Evolutionary conservation across 176 grass and related monocot genomes (phyloP).

Genomic region (Sorghum bicolor): Sorghum_bicolor_NCBIv3 NC_012878.2:58050001-58050500

Average conservation of each 20-base stretch:
- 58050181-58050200: too few species aligned
- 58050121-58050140: neutral
- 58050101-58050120: neutral
- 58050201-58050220: too few species aligned
- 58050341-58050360: too few species aligned
- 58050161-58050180: neutral
- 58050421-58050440: neutral
- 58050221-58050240: neutral
- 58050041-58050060: neutral
- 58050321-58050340: too few species aligned
- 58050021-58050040: neutral
- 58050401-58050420: too few species aligned
- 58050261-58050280: neutral
- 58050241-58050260: neutral
- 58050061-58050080: too few species aligned
- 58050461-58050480: constrained; percentile 11
- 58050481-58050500: too few species aligned
- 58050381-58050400: too few species aligned
- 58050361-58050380: too few species aligned
- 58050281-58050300: neutral
- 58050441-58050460: neutral
- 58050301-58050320: neutral
- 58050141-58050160: neutral
- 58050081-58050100: too few species aligned
- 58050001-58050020: neutral